Base-by-base conservation (phyloP, 1,284 basidiomycete genomes). In the Heterobasidion parviporum region DNA sequence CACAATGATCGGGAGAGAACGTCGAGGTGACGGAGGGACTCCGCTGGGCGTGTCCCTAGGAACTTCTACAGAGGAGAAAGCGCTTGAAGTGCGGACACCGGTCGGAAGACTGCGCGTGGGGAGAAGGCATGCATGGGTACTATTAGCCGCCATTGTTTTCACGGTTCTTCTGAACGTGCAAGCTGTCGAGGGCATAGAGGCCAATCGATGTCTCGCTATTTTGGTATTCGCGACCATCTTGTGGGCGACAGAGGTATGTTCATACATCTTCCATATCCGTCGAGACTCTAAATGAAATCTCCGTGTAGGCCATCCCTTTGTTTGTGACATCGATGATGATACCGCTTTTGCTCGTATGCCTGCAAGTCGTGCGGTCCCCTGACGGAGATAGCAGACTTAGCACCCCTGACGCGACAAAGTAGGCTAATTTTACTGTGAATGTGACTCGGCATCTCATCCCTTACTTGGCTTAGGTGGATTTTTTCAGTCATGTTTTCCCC, bases 271-370 rank as follows among this genome's bases (percentile, higher is more conserved):
- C 35, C 35, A 14, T 35, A 15, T 36, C 32, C 50, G 26, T 26
- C 26, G 52, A 49, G 8, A 36, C 41, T 6, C 5, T 34, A 15
- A 54, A 32, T 34, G 34, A 45, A n/a, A 47, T 64, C 26, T 54
- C 41, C 2, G 38, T 48, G 32, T 59, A 93, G 89, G 94, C 94
- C 18, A 94, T 99, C 54, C 95, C 96, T 2, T 79, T 99, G 2
- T 99, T 99, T 64, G 94, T 97, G 26, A 99, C 97, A 0, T 96
- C 94, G 1, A 85, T 92, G 58, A 76, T 89, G 56, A 88, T 99
- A 2, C 96, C 97, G 0, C 75, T 97, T 48, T 77, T 98, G 3
- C 83, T 97, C n/a, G 90, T 98, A n/a, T 74, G 84, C 15, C 74
- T 97, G 33, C 83, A 85, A 32, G 91, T 97, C n/a, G 80, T 97